Evolutionary conservation across 2,329 filamentous ascomycete species (phyloP).

Genomic region (Cercospora beticola): DNA sequence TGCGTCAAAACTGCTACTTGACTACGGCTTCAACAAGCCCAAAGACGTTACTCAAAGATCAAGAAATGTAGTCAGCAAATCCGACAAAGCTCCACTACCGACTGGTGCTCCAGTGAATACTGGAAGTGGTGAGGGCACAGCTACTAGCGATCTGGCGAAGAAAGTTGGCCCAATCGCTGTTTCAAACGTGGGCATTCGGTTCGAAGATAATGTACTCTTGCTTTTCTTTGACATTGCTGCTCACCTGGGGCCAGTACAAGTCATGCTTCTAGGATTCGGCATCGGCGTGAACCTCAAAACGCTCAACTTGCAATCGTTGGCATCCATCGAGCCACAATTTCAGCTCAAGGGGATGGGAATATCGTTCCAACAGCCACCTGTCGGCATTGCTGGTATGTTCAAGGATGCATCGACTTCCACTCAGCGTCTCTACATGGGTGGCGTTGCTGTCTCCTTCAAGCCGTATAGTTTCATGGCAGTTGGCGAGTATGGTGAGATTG

Average conservation of each 20-base stretch:
- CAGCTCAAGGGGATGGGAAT: constrained; percentile 13
- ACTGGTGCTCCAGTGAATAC: not conserved
- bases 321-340: not conserved
- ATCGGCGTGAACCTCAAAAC: constrained; percentile 1
- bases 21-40: constrained; percentile 10
- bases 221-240: constrained; percentile 7
- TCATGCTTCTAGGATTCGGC: constrained; percentile 11
- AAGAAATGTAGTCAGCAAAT: not conserved
- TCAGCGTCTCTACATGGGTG: constrained; percentile 7
- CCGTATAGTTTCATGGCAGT: constrained; percentile 17
- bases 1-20: not conserved
- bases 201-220: not conserved
- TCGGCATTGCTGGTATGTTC: constrained; percentile 13
- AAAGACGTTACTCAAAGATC: not conserved
- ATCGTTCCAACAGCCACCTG: constrained; percentile 8
- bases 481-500: constrained; percentile 12
- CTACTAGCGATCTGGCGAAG: not conserved
- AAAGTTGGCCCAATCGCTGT: constrained; percentile 2
- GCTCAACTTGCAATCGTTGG: not conserved
- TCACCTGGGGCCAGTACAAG: not conserved
- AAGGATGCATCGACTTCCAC: not conserved
- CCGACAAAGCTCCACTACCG: not conserved
- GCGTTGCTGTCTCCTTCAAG: constrained; percentile 7
- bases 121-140: not conserved
- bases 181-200: constrained; percentile 4